These are phyloP conservation scores for Metschnikowia lunata DNA, from an alignment of 805 yeast genomes.

Conservation along the genomic window DNA sequence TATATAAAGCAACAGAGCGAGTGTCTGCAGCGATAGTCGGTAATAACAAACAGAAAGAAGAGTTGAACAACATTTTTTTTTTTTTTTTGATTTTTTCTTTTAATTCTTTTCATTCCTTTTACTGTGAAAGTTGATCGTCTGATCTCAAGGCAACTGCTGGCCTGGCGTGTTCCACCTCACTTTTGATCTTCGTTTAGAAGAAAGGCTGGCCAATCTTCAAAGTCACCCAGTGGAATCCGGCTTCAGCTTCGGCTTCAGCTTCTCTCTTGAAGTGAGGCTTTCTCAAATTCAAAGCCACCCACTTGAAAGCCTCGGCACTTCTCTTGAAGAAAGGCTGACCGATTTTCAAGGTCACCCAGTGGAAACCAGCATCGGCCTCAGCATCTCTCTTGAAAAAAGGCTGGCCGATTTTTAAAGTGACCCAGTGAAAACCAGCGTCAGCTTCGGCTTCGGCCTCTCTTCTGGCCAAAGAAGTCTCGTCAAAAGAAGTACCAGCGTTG, in stretches of 20 bases:
- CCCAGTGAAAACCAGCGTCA: conserved; percentile 11
- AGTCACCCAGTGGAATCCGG: conserved; percentile 11
- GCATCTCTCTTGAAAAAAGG: conserved; percentile 13
- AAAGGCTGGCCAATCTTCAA: conserved; percentile 14
- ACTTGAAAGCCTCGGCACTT: conserved; percentile 10
- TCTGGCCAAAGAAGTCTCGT: conserved; percentile 9
- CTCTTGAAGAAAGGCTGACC: conserved; percentile 15
- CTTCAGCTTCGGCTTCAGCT: conserved; percentile 10
- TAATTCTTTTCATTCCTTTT: too few relatives aligned
- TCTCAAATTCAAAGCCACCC: conserved; percentile 12
- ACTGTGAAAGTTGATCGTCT: background rate
- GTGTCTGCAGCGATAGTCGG: too few relatives aligned
- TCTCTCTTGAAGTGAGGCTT: conserved; percentile 13
- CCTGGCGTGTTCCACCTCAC: too few relatives aligned
- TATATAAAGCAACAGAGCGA: too few relatives aligned
- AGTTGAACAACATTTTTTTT: too few relatives aligned
- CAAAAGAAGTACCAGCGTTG: conserved; percentile 6
- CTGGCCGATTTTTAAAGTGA: conserved; percentile 10
- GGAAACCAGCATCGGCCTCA: conserved; percentile 10
- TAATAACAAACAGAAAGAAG: too few relatives aligned
- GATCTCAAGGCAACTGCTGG: background rate
- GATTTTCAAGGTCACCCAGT: conserved; percentile 9
- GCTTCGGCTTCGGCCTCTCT: conserved; percentile 18
- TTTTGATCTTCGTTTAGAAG: conserved; percentile 7
- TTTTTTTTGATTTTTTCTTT: background rate